Evolutionary conservation across 2,329 filamentous ascomycete species (phyloP), one percentile per base, ranked within the genome.

Genomic region (Macrophomina phaseolina): DNA sequence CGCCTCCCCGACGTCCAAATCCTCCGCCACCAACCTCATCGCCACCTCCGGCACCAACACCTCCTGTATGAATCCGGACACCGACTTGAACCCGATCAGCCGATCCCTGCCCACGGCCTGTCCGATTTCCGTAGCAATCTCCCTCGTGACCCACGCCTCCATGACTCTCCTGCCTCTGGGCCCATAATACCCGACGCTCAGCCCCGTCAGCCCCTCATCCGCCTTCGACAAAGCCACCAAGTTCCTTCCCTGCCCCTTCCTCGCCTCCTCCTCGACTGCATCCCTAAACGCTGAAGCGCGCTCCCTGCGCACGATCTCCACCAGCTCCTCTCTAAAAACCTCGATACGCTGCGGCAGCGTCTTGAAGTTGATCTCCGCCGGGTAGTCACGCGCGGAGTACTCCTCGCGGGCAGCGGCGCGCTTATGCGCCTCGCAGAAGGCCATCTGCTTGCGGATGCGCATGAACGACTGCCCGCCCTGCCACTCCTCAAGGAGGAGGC

Each of bases 111-210:
- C 64, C 5, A 69, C 66, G 16, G 68, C 69, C 11, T 70, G 67
- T 14, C 75, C 68, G 18, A 80, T 75, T 5, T 73, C 70, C 4
- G 70, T 69, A 11, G 71, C 70, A 7, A 79, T 70, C 0, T 73
- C 51, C 0, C 68, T 38, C 63, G 74, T 74, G 3, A 80, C 71
- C 18, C 65, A 67, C 7, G 36, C 89, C 52, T 88, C 91, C 85
- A 97, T 92, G 62, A 86, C 79, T 58, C 87, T 86, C 62, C 91
- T 83, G 1, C 93, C 93, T 23, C 89, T 86, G 2, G 89, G 86
- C 1, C 93, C 93, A 78, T 97, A 97, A 78, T 97, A 97, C 0
- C 93, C 93, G 9, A 91, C 91, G 5, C 69, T 71, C 3, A 86
- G 89, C 36, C 90, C 82, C 65, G 82, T 68, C 63, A 58, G 69